Conservation (phyloP, 495 filamentous ascomycete species). For the Acidiella bohemica region DNA sequence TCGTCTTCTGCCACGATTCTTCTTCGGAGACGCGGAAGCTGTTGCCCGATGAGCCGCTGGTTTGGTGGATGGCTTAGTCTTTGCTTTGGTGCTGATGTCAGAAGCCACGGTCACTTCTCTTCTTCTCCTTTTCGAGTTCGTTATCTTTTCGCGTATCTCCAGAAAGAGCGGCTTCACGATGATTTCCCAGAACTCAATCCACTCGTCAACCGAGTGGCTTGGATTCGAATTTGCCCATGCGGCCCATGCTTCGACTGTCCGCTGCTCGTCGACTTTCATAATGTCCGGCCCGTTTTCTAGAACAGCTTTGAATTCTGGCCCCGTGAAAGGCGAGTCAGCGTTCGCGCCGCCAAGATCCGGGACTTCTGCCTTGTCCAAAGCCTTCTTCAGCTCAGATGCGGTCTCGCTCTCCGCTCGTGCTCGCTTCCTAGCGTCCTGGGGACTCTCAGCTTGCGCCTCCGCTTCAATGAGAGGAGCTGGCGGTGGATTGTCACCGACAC, state of each 20-base stretch:
- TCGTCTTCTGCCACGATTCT: background rate
- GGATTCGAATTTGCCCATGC: slow-evolving; percentile 8
- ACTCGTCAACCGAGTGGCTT: slow-evolving; percentile 13
- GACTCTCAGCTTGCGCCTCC: no score
- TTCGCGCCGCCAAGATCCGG: no score
- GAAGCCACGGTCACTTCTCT: no score
- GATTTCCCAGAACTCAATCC: slow-evolving; percentile 16
- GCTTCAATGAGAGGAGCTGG: no score
- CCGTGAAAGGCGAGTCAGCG: no score
- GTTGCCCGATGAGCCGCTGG: no score
- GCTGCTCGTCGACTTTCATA: slow-evolving; percentile 5
- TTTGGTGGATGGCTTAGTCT: no score
- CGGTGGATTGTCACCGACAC: no score
- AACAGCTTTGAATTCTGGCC: slow-evolving; percentile 3
- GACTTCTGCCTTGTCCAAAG: no score
- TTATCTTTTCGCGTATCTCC: background rate
- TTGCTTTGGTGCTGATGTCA: background rate
- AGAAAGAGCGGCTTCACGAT: slow-evolving; percentile 11
- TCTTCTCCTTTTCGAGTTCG: background rate
- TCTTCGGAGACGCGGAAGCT: background rate
- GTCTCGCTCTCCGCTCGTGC: no score
- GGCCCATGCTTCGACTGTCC: slow-evolving; percentile 10
- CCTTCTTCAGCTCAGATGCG: no score
- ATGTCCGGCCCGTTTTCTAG: slow-evolving; percentile 11
- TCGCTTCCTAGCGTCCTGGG: no score